Conservation (phyloP, 73 alveolate species). For the Durusdinium trenchii region DNA sequence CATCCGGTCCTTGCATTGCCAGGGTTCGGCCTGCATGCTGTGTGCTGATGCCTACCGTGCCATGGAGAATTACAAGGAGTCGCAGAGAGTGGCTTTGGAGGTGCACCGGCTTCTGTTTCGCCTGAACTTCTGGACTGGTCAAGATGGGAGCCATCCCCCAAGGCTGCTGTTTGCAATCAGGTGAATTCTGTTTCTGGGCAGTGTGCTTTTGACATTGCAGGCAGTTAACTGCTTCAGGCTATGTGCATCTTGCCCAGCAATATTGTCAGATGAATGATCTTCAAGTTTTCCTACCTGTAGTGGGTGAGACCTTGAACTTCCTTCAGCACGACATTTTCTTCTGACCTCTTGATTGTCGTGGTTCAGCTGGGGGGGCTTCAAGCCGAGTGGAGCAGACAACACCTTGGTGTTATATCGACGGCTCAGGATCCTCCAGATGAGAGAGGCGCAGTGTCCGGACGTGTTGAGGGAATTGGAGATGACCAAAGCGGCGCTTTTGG, state of each 20-base stretch:
- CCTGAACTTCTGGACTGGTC: no score
- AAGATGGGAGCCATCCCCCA: no score
- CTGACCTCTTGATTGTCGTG: neutral
- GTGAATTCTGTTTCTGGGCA: neutral
- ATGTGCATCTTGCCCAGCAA: constrained; percentile 15
- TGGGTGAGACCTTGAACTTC: no score
- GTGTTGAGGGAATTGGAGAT: no score
- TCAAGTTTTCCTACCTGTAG: no score
- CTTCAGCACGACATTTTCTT: neutral
- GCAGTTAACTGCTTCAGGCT: constrained; percentile 33
- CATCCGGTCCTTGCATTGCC: neutral
- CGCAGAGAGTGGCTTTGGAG: constrained; percentile 70
- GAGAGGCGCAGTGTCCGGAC: neutral
- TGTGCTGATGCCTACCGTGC: constrained; percentile 88
- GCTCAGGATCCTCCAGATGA: constrained; percentile 38
- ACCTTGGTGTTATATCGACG: neutral
- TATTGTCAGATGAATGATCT: neutral
- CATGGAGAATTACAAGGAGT: constrained; percentile 71
- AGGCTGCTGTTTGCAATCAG: no score
- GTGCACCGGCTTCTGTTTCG: neutral
- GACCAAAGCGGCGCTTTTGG: no score
- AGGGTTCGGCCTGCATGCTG: constrained; percentile 76
- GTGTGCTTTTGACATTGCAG: neutral
- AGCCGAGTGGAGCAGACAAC: neutral
- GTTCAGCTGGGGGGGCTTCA: neutral